Evolutionary conservation across 176 grass and related monocot species (phyloP), one percentile per base, ranked within the genome.

Genomic region (Eragrostis nindensis): DNA sequence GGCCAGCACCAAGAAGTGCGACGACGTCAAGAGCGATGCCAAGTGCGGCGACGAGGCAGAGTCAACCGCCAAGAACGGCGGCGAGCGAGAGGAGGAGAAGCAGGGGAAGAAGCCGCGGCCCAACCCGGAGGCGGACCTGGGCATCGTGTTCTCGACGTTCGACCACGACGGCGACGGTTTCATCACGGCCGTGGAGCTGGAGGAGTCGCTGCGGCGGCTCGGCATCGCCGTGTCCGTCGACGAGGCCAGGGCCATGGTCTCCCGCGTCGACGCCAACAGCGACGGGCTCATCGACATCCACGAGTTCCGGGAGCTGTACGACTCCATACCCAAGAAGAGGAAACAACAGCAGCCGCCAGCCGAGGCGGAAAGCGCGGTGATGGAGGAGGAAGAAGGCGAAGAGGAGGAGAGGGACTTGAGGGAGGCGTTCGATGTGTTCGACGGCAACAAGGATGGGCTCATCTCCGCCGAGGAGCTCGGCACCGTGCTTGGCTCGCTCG

Each of bases 351-450:
- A 45, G 22, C 62, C 55, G 16, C 5, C 57, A 6, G n/a, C 68
- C 40, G 52, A 70, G 11, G n/a, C 42, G 24, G 21, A 73, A 8
- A 1, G 19, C 29, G 0, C 18, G 4, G 8, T 46, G 8, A 32
- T 47, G 30, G 83, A n/a, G 5, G 41, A 14, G 0, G 79, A 18
- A 0, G 75, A 11, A 10, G 75, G 29, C 2, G 76, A 74, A 0
- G 69, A 79, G 16, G 89, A 89, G 47, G 89, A 98, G 92, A 75
- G 76, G 59, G 89, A 95, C 78, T 65, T 98, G 44, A 87, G 84
- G n/a, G 96, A 94, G 76, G 96, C 90, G 41, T 98, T 98, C 66
- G 86, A 89, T 67, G 89, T 98, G 60, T 98, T 98, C 83, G 96
- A 98, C 77, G 87, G 85, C 70, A 95, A 98, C 85, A 79, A 86